Conservation (phyloP, 176 grass and related monocot species). For the Oryza nivara region DNA sequence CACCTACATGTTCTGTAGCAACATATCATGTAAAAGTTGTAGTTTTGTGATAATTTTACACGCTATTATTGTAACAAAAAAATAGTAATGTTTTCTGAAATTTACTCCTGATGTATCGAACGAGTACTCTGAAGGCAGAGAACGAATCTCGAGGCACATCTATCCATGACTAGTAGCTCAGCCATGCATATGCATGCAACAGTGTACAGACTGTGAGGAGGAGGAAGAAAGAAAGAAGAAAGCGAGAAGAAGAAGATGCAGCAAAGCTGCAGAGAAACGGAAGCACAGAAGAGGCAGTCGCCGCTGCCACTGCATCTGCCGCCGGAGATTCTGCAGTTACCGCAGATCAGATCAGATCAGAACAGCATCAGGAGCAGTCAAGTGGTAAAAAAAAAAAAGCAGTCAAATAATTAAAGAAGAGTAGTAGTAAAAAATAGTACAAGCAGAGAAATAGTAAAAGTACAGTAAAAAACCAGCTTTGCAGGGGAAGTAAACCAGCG, state of each 20-base stretch:
- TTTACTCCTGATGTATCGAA: too few relatives aligned
- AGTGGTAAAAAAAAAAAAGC: not conserved
- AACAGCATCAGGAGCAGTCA: too few relatives aligned
- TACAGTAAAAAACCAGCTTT: not conserved
- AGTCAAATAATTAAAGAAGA: not conserved
- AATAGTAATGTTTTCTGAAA: too few relatives aligned
- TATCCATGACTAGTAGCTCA: not conserved
- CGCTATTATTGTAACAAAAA: too few relatives aligned
- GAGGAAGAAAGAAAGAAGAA: not conserved
- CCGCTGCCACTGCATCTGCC: not conserved
- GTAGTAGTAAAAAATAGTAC: not conserved
- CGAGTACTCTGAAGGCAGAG: not conserved
- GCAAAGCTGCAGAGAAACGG: conserved; percentile 18
- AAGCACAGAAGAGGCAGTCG: not conserved
- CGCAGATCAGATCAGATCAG: not conserved
- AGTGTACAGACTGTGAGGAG: not conserved
- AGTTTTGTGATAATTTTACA: too few relatives aligned
- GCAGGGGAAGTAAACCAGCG: too few relatives aligned
- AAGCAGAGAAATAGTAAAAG: not conserved
- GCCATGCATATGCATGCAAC: not conserved
- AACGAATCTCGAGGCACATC: not conserved
- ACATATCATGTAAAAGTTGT: too few relatives aligned
- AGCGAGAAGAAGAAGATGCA: not conserved
- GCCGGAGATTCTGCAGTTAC: not conserved
- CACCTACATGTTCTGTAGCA: too few relatives aligned